Evolutionary conservation across 2,329 filamentous ascomycete genomes (phyloP), one percentile per base, ranked within the genome.

Genomic region (Peltaster fructicola): DNA sequence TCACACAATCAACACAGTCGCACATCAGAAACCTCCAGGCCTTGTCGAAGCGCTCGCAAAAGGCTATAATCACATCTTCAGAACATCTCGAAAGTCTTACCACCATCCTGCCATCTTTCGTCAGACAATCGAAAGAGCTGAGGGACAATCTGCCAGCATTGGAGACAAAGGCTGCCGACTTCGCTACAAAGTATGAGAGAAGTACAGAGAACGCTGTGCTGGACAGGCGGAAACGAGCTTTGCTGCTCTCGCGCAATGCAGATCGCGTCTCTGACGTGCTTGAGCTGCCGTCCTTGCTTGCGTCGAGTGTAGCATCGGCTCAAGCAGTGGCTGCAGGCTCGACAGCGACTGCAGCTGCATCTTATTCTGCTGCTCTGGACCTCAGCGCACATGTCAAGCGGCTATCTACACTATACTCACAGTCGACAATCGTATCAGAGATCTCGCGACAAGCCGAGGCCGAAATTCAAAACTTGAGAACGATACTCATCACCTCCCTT

Each of bases 331-430:
- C 52, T 4, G 60, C 69, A 4, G 49, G 49, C 8, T 41, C 52
- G 5, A 45, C 53, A 5, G 47, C 56, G 5, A 65, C 59, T 7
- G 68, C 72, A 31, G 27, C 37, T 8, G 44, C 41, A 9, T 90
- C 81, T 38, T 91, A 93, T 56, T 74, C 82, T 2, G 79, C 81
- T 1, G 84, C 84, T 0, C 61, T 98, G 16, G 88, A 98, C 49
- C 63, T 98, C 3, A 77, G 91, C 45, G 75, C 79, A n/a, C 88
- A 95, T 47, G 88, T 93, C 45, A 79, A 80, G 38, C 70, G 88
- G 6, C 61, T 98, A 5, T 72, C 82, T 32, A 69, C 72, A 0
- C 59, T 95, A 14, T 91, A 93, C 46, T 77, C 84, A 0, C 61
- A 73, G 25, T 92, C 82, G 0, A 57, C 66, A 1, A 58, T 95